Base-by-base conservation (phyloP, 345 rosid species). In the Brassica juncea region DNA sequence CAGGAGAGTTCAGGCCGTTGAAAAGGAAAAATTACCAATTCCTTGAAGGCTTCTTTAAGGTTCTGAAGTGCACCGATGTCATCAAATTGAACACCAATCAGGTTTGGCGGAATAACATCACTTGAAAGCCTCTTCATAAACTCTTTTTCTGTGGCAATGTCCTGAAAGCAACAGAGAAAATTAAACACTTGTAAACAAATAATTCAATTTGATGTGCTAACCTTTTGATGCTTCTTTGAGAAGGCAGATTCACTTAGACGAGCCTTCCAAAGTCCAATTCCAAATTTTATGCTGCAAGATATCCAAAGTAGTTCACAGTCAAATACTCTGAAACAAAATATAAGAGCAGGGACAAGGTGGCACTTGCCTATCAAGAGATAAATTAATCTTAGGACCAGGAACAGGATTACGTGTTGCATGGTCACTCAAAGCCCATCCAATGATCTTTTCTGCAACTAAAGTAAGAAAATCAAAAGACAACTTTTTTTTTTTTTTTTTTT, bases 31-130 rank as follows among this genome's bases (percentile, higher is more conserved):
- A 94, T 90, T 80, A 94, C 94, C 83, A 94, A 86, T 82, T 92
- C 96, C 82, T 89, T 92, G 77, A 94, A 81, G 60, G 97, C 88
- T 79, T 94, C 94, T 86, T 92, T 94, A 72, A 94, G 96, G 78
- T 89, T 86, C 80, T 92, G 93, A 79, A 94, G 94, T 44, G 97
- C 98, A 72, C 98, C 96, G 42, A 92, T 89, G 77, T 94, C 98
- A 71, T 94, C 93, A 85, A 94, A 92, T 70, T 89, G 87, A 77
- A 94, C 97, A 70, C 96, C 97, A 76, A 92, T 92, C 71, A 90
- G 96, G 80, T 80, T 89, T 4, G 96, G 92, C 6, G 92, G 93
- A 77, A 93, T 89, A 80, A 91, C 97, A 77, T 90, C 97, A 72
- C 85, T 89, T 77, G 91, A 80, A 60, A 93, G 95, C 74, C 88